Conservation (phyloP, 805 yeast species). For the Tetrapisispora pingtungensis region DNA sequence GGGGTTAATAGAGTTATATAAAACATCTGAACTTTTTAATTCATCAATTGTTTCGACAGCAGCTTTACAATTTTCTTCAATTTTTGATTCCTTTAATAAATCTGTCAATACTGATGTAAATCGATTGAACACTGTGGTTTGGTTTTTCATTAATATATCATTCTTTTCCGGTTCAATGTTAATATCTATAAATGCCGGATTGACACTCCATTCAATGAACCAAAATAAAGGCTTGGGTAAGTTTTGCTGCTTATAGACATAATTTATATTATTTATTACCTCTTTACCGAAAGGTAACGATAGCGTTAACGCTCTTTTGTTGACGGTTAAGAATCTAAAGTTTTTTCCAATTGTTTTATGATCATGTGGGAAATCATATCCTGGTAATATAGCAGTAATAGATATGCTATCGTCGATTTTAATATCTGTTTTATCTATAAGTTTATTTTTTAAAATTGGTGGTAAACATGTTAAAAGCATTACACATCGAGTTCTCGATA, state of each 20-base stretch:
- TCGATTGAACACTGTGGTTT: background rate
- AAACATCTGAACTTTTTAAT: too few relatives aligned
- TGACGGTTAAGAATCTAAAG: constrained; percentile 27
- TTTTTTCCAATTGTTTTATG: constrained; percentile 14
- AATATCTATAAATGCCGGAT: constrained; percentile 25
- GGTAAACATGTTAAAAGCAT: constrained; percentile 9
- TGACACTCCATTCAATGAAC: constrained; percentile 26
- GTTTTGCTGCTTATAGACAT: constrained; percentile 16
- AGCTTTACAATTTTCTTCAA: background rate
- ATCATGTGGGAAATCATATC: constrained; percentile 25
- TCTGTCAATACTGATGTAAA: background rate
- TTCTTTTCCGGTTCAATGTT: constrained; percentile 39
- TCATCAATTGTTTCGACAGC: too few relatives aligned
- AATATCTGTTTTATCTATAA: constrained; percentile 8
- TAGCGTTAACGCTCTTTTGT: constrained; percentile 27
- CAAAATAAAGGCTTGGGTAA: constrained; percentile 29
- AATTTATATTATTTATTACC: constrained; percentile 17
- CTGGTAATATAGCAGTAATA: constrained; percentile 26
- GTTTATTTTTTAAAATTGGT: constrained; percentile 5
- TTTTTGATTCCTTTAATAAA: background rate
- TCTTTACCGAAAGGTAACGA: constrained; percentile 27
- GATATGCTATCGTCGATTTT: constrained; percentile 5
- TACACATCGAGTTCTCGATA: constrained; percentile 1
- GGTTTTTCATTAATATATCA: constrained; percentile 27
- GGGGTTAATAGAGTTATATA: too few relatives aligned